These are phyloP conservation scores for Pestalotiopsis sp. DNA, from an alignment of 2,329 filamentous ascomycete species.

Conservation along the genomic window DNA sequence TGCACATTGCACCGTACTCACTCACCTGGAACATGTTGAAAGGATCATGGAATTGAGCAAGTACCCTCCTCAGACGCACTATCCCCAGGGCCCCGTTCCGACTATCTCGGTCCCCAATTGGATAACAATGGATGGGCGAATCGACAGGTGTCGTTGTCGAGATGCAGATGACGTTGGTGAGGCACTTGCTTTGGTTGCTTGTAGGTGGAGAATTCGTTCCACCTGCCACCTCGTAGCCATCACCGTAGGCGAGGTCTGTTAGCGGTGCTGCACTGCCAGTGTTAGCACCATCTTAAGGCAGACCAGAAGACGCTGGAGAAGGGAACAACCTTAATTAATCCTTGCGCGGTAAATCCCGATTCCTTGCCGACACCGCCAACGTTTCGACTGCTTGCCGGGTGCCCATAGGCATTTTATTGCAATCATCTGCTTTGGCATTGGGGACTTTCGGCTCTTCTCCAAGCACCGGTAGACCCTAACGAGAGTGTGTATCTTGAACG, in stretches of 20 bases:
- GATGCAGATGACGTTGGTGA: background rate
- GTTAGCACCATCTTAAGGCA: background rate
- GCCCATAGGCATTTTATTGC: too few species aligned
- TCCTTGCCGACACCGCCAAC: background rate
- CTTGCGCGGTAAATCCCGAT: background rate
- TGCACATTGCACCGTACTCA: background rate
- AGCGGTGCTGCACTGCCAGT: background rate
- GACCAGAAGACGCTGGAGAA: background rate
- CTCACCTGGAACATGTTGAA: background rate
- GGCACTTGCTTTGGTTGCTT: background rate
- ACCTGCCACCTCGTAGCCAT: background rate
- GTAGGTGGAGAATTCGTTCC: background rate
- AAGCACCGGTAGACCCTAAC: background rate
- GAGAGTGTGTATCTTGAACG: background rate
- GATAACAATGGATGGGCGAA: background rate
- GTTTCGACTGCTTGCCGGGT: background rate
- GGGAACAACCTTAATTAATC: conserved; percentile 2
- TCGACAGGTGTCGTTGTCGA: background rate
- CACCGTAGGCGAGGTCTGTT: background rate
- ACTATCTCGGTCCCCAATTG: background rate
- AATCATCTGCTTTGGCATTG: background rate
- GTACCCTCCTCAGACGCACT: background rate
- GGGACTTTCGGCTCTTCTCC: background rate
- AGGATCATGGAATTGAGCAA: background rate
- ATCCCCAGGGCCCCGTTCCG: background rate